Base-by-base conservation (phyloP, 257 asterid species). In the Penstemon newberryi region DNA sequence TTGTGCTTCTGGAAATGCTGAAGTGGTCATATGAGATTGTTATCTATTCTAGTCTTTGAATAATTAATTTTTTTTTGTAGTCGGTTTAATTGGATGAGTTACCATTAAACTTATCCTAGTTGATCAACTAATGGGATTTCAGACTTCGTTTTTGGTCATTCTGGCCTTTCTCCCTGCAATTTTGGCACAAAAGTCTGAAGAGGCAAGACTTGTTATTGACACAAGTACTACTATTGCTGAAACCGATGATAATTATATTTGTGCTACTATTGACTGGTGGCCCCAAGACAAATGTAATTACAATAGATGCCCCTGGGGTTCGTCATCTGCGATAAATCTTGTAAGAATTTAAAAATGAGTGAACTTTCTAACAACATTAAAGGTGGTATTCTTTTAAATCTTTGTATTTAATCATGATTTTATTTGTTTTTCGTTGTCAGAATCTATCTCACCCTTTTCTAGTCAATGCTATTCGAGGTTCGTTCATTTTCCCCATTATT, bases 241-340 rank as follows among this genome's bases (percentile, higher is more conserved):
- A 51, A 91, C 96, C 4, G 96, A 87, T 75, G 90, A 67, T 79
- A 85, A 81, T 77, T 94, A 85, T 61, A 81, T 94, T 13, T 91
- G 99, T 72, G 97, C 96, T 64, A 94, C 97, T 59, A 73, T 94
- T 59, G 97, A 89, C 69, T 94, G 99, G 99, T 91, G 99, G 99
- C 96, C 99, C 37, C 75, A 79, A 43, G 93, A 91, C 46, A 94
- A 94, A 87, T 94, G 99, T 66, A 78, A 89, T 71, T 94, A 89
- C 66, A 61, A 85, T 41, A 82, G 75, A 51, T 94, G 99, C 82
- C 96, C 97, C 0, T 94, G 99, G 99, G 95, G 86, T 41, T 85
- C 77, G 3, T 80, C 97, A 3, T 91, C 99, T 2, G 73, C 72
- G 19, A 47, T 86, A 65, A 89, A 89, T 74, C 88, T 94, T 19